Evolutionary conservation across 1,284 basidiomycete genomes (phyloP), one percentile per base, ranked within the genome.

Genomic region (Moesziomyces aphidis): DNA sequence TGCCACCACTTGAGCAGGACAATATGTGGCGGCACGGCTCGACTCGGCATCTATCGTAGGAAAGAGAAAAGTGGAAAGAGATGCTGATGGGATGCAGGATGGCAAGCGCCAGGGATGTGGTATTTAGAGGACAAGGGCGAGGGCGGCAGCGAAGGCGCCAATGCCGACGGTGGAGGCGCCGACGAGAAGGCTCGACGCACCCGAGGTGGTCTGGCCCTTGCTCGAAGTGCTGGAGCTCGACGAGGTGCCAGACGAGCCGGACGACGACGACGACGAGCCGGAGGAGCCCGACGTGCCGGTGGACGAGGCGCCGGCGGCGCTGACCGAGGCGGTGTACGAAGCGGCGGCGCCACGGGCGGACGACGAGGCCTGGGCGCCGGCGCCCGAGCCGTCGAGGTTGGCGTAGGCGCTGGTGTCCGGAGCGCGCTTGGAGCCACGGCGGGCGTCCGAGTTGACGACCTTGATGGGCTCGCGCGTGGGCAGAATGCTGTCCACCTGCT

Each of bases 391-490:
- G 28, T 69, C 62, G 21, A 75, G 52, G 50, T 67, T 52, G 51
- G 67, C 68, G 34, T 52, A 77, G 19, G 74, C 65, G 23, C 48
- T 49, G 19, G 60, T 67, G 54, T 73, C 65, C n/a, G 74, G 74
- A 55, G 74, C 74, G 31, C 48, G 44, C n/a, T 39, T 13, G 47
- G 55, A 61, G 22, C 74, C 74, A 9, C 66, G 56, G 2, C 42
- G 49, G 36, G 74, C 74, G 23, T 73, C 74, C 53, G 74, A 74
- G 66, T 77, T 44, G 39, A 64, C 61, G 22, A 77, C 51, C 28
- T 71, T 56, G 66, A 77, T 73, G 5, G 74, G 36, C 47, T 59
- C 24, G 50, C 67, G 63, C 2, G 63, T 70, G 28, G 74, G 74
- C 34, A 77, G 45, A 51, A 77, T 77, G 60, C 64, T 64, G 48